Percentiles rank a stretch among this genome's conserved stretches.
Evolutionary conservation across 345 rosid genomes (phyloP).

Genomic region (Linum tenue): DNA sequence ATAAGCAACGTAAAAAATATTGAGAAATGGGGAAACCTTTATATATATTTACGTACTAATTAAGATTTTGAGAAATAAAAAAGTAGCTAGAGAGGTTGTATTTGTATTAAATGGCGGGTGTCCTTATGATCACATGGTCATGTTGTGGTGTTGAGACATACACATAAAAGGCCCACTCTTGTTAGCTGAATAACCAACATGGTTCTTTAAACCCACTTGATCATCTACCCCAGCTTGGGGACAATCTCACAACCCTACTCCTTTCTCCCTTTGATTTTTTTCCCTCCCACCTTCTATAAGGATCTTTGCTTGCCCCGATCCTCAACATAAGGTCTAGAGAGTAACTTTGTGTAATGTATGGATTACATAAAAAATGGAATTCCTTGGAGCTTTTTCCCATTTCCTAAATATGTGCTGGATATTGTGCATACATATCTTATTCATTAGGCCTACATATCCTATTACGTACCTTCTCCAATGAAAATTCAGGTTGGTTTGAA

Average conservation of each 20-base stretch:
- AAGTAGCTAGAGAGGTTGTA: neutral
- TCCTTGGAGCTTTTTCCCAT: no score
- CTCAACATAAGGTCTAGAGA: no score
- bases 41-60: neutral
- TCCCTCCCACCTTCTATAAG: neutral
- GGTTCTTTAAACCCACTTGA: constrained; percentile 48
- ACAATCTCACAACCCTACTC: constrained; percentile 21
- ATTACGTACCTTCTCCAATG: no score
- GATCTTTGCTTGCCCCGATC: no score
- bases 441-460: no score
- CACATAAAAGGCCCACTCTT: constrained; percentile 69
- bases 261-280: constrained; percentile 14
- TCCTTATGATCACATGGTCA: constrained; percentile 51
- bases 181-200: constrained; percentile 57
- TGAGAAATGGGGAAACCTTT: no score
- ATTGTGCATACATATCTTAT: no score
- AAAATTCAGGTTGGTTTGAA: no score
- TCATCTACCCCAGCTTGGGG: constrained; percentile 48
- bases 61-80: neutral
- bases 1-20: no score
- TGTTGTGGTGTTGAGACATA: constrained; percentile 38
- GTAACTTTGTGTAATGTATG: no score
- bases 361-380: no score
- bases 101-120: neutral
- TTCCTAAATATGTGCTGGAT: no score